Evolutionary conservation across 495 filamentous ascomycete species (phyloP), one percentile per base, ranked within the genome.

Genomic region (Chaetomium cochliodes): DNA sequence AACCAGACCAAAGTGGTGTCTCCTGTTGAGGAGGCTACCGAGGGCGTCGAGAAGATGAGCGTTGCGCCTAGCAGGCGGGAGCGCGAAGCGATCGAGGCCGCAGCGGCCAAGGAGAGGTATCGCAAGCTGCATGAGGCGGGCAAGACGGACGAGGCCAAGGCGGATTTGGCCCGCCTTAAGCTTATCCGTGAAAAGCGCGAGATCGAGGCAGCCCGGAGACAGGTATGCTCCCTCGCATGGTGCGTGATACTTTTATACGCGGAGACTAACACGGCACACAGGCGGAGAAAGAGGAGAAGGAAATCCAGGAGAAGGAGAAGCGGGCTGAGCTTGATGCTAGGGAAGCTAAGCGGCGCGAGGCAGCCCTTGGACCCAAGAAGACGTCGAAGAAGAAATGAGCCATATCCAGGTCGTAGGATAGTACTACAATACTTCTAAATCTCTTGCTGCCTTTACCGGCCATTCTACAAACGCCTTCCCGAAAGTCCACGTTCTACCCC

Each of bases 141-240:
- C 61, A 97, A 97, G 84, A 97, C 94, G 46, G 96, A 98, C 60
- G 91, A 98, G 81, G 94, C 93, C 23, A 89, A 89, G 69, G 87
- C 92, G n/a, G 94, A 98, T 81, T 69, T 98, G 71, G 94, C 90
- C 57, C 81, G 94, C 59, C 74, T 98, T 72, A 84, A 80, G 68
- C 70, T 93, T 58, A 90, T 98, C 62, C 83, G 87, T 26, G 90
- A 96, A 83, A 88, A 90, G 81, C 83, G 94, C 42, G 94, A 94
- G 74, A 88, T 88, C 30, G 93, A 96, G 73, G 85, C 91, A 26
- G 82, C 82, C 9, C 66, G 82, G 64, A 84, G 82, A 67, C 78
- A 81, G 80, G 82, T 83, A 69, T 54, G 79, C 49, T 25, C 26
- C 5, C 2, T 3, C 59, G 15, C 25, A 37, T 37, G 3, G 5